Base-by-base conservation (phyloP, 495 filamentous ascomycete species). In the Talaromyces nanjingensis region DNA sequence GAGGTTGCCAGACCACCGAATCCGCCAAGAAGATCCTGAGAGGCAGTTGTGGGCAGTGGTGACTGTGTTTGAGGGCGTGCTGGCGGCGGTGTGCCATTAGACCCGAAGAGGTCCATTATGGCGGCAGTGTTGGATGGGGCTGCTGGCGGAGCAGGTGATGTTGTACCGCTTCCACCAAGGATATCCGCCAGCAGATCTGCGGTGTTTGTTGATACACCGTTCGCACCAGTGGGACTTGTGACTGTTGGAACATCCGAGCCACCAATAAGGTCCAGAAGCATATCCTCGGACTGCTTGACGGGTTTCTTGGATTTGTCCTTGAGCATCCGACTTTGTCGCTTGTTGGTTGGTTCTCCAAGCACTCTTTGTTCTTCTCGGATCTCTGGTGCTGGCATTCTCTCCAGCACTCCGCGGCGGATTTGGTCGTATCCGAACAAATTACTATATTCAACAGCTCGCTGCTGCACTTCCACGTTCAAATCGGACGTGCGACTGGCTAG, bases 351-450 rank as follows among this genome's bases (percentile, higher is more conserved):
- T 67, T 93, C 90, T n/a, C 93, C 91, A 14, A 97, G 78, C 6
- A 96, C 91, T 45, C 93, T 80, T 61, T 92, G 92, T 71, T 93
- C 89, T 73, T 98, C 94, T 60, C 92, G 91, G 68, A 98, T 97
- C 72, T 98, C 93, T 7, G 94, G 94, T 3, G 93, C 85, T 12
- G 94, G 94, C 94, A 98, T 98, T 71, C 92, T 91, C 76, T 98
- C 94, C 2, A 98, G 79, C 11, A 98, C 94, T 57, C 94, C 94
- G 52, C 84, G 83, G 29, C 93, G 87, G 62, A 98, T 89, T 57
- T 92, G 83, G 64, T 98, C 92, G 65, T 90, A 92, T 1, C 84
- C 85, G 68, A 98, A 97, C 14, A 98, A 82, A 70, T 98, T 98
- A 55, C 87, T 87, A 66, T 96, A 98, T 73, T 98, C 94, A 16